Conservation (phyloP, 2,329 filamentous ascomycete species). For the Graphiopsis chlorocephala region DNA sequence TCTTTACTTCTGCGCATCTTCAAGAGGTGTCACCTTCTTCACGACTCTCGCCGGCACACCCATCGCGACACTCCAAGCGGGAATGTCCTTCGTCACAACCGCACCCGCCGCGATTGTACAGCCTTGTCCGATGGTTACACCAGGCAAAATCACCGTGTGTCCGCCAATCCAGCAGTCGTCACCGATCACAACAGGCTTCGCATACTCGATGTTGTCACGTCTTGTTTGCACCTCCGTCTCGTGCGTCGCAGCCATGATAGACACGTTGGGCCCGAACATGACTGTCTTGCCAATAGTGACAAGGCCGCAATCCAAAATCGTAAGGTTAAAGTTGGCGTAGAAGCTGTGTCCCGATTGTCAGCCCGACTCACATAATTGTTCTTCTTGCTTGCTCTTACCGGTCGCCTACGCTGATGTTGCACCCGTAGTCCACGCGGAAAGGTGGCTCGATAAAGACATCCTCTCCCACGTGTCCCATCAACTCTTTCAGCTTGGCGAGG, state of each 20-base stretch:
- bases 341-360: conserved; percentile 44
- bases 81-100: conserved; percentile 25
- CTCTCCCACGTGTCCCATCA: conserved; percentile 12
- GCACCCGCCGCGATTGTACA: conserved; percentile 25
- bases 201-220: conserved; percentile 50
- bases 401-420: conserved; percentile 55
- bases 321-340: conserved; percentile 60
- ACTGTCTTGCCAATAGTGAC: conserved; percentile 53
- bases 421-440: conserved; percentile 63
- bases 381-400: conserved; percentile 39
- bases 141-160: conserved; percentile 28
- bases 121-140: conserved; percentile 26
- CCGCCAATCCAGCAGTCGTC: conserved; percentile 27
- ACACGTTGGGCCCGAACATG: conserved; percentile 53
- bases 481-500: conserved; percentile 1
- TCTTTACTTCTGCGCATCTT: not conserved
- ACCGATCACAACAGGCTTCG: conserved; percentile 48
- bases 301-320: conserved; percentile 52
- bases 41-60: conserved; percentile 25
- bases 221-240: conserved; percentile 50
- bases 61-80: conserved; percentile 27
- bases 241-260: conserved; percentile 53
- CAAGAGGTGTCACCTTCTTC: conserved; percentile 22
- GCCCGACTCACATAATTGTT: not conserved
- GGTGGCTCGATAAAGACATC: conserved; percentile 50